Base-by-base conservation (phyloP, 169 alveolate genomes). In the Plasmodium vivax region DNA sequence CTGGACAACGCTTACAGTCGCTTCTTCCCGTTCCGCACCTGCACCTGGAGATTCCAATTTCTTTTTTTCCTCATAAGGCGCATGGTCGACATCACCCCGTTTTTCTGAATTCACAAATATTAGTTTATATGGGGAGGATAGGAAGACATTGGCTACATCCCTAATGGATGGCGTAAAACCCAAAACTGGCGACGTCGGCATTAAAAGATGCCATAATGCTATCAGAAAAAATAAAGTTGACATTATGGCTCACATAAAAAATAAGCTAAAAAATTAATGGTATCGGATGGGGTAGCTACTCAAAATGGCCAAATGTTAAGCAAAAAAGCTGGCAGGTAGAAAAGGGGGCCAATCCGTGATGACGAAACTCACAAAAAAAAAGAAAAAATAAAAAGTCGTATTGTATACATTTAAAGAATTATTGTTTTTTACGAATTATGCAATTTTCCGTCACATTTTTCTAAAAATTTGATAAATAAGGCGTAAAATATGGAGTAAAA, bases 111-210 rank as follows among this genome's bases (percentile, higher is more conserved):
- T 68, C 43, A 9, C 7, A 68, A 68, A 68, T 68, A n/a, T 68
- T n/a, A 68, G 19, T 4, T 68, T 68, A 68, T 68, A 68, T 19
- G 77, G 77, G 38, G 77, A 27, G 30, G 8, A 9, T 4, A 68
- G 5, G 12, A 68, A 23, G 5, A 12, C 34, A 68, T 2, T 68
- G 38, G 32, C 32, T 68, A 68, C 77, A 30, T 68, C 77, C 77
- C 77, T 68, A 27, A 68, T 8, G 77, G 77, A 68, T 68, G 77
- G 77, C 5, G 77, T 68, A 68, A 68, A 68, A 68, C 77, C 77
- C 36, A 8, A 19, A 68, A 68, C 77, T 23, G 38, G 6, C 9
- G 77, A 2, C 27, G 77, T 27, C 7, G 77, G 77, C 32, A 68
- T 30, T 19, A 68, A 19, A 7, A 68, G n/a, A 30, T 68, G 77